Evolutionary conservation across 345 rosid genomes (phyloP), one percentile per base, ranked within the genome.

Genomic region (Capsella bursapastoris): DNA sequence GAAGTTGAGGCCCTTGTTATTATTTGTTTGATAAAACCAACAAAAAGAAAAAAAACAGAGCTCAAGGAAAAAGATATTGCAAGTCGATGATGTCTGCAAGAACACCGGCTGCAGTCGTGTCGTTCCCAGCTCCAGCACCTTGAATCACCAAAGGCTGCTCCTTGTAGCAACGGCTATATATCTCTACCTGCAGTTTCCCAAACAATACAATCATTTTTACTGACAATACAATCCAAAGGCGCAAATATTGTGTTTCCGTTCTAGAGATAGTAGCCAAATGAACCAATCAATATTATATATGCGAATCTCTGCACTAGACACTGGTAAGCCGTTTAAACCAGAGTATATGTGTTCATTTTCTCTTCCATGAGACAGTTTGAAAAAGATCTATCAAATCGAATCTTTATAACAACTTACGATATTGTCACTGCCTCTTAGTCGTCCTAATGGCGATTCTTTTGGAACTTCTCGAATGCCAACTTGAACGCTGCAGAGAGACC

Each of bases 71-170:
- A 28, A 88, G 80, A 82, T 94, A 97, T 82, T 91, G 97, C 73
- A 94, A 55, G 71, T 91, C 98, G 66, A 94, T 83, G 58, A 91
- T 86, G 85, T 91, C 97, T 3, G 97, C 91, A 37, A 93, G 96
- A 63, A 89, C 91, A 41, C 97, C 98, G 8, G 98, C 95, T 4
- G 96, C 98, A 27, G 98, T 94, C 0, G 95, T 91, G 62, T 91
- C 97, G 43, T 94, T 94, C 13, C 98, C 98, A 3, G 98, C 97
- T 79, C 97, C 98, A 2, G 97, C 97, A 34, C 97, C 98, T 87
- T 93, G 98, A 80, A 91, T 89, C 71, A 91, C 98, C 75, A 91
- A 68, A 3, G 97, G 96, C 71, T 87, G 90, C 80, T 84, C 83
- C 22, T 76, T 79, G 74, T 91, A 91, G 83, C 98, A 91, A 8